phyloP scores from a whole-genome alignment of 2,329 filamentous ascomycete genomes.

The Neofusicoccum umdonicola region DNA sequence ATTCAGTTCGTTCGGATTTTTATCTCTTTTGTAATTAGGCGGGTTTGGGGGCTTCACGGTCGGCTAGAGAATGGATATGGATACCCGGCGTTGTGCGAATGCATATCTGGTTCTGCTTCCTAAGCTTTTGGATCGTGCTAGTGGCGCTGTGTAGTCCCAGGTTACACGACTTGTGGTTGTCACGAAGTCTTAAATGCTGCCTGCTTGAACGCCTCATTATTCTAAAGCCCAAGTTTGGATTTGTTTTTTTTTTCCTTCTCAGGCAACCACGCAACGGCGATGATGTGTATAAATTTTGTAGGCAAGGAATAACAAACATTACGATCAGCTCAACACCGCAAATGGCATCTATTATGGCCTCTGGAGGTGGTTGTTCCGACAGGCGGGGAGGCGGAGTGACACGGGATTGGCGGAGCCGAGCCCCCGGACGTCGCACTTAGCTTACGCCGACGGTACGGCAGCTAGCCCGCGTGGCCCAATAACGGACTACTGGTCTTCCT shows the following conservation, averaged over 20 bases:
- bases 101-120: not conserved
- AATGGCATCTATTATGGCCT: too few species aligned
- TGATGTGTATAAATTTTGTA: too few species aligned
- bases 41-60: not conserved
- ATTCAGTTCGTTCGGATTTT: not conserved
- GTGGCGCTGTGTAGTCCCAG: not conserved
- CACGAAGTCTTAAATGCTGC: too few species aligned
- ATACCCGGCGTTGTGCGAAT: constrained; percentile 5
- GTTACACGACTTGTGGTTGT: too few species aligned
- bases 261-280: too few species aligned
- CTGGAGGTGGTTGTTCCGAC: not conserved
- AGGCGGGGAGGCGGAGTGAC: not conserved
- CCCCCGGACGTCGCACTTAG: not conserved
- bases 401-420: not conserved
- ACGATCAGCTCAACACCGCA: too few species aligned
- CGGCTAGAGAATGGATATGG: not conserved
- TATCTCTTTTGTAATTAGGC: constrained; percentile 5
- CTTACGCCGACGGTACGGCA: not conserved
- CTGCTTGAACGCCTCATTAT: too few species aligned
- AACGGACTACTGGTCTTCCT: not conserved
- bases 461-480: not conserved
- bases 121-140: not conserved
- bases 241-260: too few species aligned
- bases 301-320: too few species aligned
- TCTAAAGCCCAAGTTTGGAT: too few species aligned